These are phyloP conservation scores for Neonothopanus nambi DNA, from an alignment of 1,284 basidiomycete species.

Conservation along the genomic window DNA sequence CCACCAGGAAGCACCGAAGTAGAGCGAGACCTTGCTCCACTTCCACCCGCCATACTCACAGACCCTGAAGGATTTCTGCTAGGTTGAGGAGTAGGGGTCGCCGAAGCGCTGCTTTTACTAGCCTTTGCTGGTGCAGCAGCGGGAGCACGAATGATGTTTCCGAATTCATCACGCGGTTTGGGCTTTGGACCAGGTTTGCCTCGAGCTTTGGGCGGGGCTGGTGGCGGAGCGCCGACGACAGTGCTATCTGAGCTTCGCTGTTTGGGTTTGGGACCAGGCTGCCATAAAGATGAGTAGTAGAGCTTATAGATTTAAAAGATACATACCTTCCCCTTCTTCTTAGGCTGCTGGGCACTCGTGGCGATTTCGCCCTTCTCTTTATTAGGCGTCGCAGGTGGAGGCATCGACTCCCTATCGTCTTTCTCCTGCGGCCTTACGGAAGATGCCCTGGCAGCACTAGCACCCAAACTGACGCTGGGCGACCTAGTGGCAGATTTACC, in stretches of 20 bases:
- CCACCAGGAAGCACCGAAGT: constrained; percentile 62
- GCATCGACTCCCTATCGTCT: constrained; percentile 57
- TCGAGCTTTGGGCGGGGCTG: constrained; percentile 37
- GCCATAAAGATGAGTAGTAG: constrained; percentile 5
- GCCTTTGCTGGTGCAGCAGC: constrained; percentile 1
- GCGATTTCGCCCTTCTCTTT: constrained; percentile 25
- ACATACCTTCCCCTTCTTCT: constrained; percentile 57
- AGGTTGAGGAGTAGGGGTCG: constrained; percentile 25
- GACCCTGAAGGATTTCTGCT: constrained; percentile 2
- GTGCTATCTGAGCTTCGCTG: constrained; percentile 35
- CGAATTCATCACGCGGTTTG: constrained; percentile 30
- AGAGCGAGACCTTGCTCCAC: constrained; percentile 57
- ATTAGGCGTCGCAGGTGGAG: constrained; percentile 46
- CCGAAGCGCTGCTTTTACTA: constrained; percentile 26
- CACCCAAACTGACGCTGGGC: constrained; percentile 19
- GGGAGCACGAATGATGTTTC: constrained; percentile 14
- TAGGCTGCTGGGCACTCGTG: constrained; percentile 26
- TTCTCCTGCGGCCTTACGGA: constrained; percentile 26
- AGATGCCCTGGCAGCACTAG: constrained; percentile 12
- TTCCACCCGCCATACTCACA: not conserved
- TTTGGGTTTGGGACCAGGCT: constrained; percentile 44
- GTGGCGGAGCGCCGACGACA: constrained; percentile 16
- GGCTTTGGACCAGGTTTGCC: constrained; percentile 37
- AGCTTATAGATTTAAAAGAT: constrained; percentile 3
- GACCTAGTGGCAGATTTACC: constrained; percentile 18